A percentile compares a stretch with the other conserved stretches of the same genome.
Conservation (phyloP, 352 stramenopile genomes). For the Pythium periplocum region DNA sequence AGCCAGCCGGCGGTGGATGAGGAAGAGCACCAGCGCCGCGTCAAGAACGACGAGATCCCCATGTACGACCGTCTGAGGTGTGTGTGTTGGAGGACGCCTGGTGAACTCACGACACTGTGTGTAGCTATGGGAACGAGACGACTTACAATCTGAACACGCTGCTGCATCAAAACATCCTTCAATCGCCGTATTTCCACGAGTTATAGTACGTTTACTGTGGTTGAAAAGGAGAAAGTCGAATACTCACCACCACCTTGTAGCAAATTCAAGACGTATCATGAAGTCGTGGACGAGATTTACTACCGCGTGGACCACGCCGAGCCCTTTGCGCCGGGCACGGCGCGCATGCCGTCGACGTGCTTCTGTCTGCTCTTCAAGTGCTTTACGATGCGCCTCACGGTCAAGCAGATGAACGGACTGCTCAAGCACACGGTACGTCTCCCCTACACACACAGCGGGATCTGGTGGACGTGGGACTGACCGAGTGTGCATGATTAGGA, state of each 20-base stretch:
- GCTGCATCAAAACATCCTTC: slow-evolving; percentile 93
- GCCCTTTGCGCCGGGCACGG: slow-evolving; percentile 89
- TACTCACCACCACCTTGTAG: slow-evolving; percentile 10
- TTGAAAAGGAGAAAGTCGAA: no score
- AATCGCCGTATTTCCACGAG: slow-evolving; percentile 94
- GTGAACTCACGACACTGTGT: not conserved
- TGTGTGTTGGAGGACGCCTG: slow-evolving; percentile 4
- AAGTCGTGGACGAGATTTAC: slow-evolving; percentile 95
- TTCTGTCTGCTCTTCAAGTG: slow-evolving; percentile 98
- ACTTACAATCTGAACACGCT: slow-evolving; percentile 97
- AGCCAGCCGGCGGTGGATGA: slow-evolving; percentile 36
- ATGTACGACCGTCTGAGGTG: slow-evolving; percentile 37
- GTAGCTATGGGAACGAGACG: slow-evolving; percentile 77
- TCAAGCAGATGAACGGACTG: slow-evolving; percentile 95
- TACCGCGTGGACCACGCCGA: slow-evolving; percentile 87
- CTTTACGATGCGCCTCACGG: slow-evolving; percentile 93
- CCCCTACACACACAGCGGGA: slow-evolving; percentile 1
- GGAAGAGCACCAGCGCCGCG: slow-evolving; percentile 35
- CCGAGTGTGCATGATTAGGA: slow-evolving; percentile 41
- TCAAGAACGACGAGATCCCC: slow-evolving; percentile 75
- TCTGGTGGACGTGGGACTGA: no score
- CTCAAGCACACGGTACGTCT: slow-evolving; percentile 79
- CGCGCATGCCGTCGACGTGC: slow-evolving; percentile 89
- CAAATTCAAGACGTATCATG: slow-evolving; percentile 93
- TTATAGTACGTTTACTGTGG: slow-evolving; percentile 62